Evolutionary conservation across 75 land plant genomes (phyloP).

Genomic region (Pinus tabuliformis): DNA sequence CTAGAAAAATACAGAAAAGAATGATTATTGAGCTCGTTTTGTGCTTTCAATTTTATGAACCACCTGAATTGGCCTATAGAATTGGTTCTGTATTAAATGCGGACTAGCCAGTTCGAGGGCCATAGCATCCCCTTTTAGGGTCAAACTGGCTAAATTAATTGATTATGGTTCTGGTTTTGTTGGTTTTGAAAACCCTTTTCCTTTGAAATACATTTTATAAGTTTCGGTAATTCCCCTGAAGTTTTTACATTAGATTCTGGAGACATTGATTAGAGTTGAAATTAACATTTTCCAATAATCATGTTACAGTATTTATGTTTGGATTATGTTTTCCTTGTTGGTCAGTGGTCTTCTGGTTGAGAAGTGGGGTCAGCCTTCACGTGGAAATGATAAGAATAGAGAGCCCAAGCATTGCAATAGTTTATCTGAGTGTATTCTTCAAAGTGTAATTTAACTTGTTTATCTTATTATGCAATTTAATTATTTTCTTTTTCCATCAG

Average conservation of each 20-base stretch:
- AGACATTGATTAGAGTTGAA: not conserved
- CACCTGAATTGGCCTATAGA: too few relatives aligned
- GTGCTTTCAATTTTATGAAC: too few relatives aligned
- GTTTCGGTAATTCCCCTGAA: not conserved
- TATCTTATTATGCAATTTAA: not conserved
- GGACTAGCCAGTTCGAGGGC: too few relatives aligned
- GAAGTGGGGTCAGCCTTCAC: not conserved
- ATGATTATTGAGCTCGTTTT: too few relatives aligned
- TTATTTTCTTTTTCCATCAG: not conserved
- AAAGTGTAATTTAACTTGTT: not conserved
- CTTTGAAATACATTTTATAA: not conserved
- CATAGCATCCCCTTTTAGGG: too few relatives aligned
- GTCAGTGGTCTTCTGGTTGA: not conserved
- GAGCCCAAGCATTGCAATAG: not conserved
- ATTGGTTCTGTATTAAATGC: too few relatives aligned
- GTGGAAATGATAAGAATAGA: not conserved
- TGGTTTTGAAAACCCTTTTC: not conserved
- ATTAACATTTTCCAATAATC: not conserved
- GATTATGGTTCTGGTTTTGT: not conserved
- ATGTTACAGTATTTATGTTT: not conserved
- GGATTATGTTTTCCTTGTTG: not conserved
- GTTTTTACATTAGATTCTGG: not conserved
- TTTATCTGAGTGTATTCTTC: not conserved
- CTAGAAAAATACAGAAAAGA: not conserved
- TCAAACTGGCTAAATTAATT: too few relatives aligned